A percentile compares a stretch with the other conserved stretches of the same genome.
These are phyloP conservation scores for Volvox carteri DNA, from an alignment of 163 green algal species.

Conservation along the genomic window DNA sequence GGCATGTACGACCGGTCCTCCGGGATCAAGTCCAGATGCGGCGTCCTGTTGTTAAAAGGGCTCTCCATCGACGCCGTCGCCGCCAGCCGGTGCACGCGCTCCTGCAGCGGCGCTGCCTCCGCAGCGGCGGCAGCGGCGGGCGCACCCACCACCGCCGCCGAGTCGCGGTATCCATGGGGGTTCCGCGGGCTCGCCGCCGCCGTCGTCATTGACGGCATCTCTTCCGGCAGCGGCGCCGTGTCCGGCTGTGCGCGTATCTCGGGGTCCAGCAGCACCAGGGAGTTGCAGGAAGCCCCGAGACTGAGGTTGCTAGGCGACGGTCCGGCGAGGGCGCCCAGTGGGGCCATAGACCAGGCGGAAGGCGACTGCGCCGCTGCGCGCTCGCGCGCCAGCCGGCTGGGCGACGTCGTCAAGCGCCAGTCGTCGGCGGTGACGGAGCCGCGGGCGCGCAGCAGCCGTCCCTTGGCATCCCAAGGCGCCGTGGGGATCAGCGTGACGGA, in stretches of 20 bases:
- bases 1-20: not conserved
- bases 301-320: not conserved
- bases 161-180: not conserved
- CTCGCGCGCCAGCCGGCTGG: not conserved
- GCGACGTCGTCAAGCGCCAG: not conserved
- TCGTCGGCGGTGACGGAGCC: not conserved
- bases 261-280: slow-evolving; percentile 10
- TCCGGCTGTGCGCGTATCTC: not conserved
- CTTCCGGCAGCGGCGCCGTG: not conserved
- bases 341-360: slow-evolving; percentile 6
- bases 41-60: not conserved
- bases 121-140: not conserved
- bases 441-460: not conserved
- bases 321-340: not conserved
- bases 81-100: no score
- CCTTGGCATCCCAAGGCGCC: slow-evolving; percentile 27
- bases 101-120: not conserved
- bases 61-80: slow-evolving; percentile 8
- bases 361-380: not conserved
- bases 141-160: not conserved
- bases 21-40: not conserved
- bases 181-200: no score
- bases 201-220: not conserved
- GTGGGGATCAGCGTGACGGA: not conserved
- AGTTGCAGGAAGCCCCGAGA: not conserved